phyloP scores from a whole-genome alignment of 2,329 filamentous ascomycete species.

The Fulvia fulva region DNA sequence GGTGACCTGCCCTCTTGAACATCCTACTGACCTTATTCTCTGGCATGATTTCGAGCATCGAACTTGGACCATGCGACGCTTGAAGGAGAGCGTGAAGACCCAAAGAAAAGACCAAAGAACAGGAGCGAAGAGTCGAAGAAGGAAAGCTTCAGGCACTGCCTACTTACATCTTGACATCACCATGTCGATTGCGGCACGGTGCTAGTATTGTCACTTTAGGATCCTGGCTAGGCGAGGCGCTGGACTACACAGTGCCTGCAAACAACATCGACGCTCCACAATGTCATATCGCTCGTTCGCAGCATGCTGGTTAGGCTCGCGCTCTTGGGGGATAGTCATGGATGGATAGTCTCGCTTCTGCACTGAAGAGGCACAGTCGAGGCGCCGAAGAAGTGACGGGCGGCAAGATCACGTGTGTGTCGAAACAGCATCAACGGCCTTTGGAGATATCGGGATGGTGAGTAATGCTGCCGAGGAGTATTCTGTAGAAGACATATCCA shows the following conservation, averaged over 20 bases:
- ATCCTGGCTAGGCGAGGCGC: constrained; percentile 34
- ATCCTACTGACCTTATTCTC: neutral
- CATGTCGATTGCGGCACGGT: neutral
- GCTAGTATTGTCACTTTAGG: neutral
- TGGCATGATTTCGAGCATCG: too few species aligned
- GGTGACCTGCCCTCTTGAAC: neutral
- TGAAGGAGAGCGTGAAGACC: neutral
- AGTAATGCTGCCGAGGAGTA: too few species aligned
- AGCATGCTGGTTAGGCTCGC: neutral
- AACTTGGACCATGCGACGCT: too few species aligned
- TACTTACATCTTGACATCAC: neutral
- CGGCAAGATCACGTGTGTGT: neutral
- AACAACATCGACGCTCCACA: neutral
- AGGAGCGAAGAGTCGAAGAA: neutral
- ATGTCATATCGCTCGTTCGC: neutral
- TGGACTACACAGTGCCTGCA: neutral
- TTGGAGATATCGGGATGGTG: too few species aligned
- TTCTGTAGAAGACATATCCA: too few species aligned
- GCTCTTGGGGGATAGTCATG: neutral
- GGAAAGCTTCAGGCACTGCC: neutral
- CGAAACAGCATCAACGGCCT: too few species aligned
- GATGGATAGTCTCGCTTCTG: neutral
- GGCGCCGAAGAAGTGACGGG: neutral
- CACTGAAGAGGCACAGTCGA: constrained; percentile 2
- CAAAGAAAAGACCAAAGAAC: neutral